Evolutionary conservation across 2,329 filamentous ascomycete species (phyloP).

Genomic region (Colletotrichum camelliae): DNA sequence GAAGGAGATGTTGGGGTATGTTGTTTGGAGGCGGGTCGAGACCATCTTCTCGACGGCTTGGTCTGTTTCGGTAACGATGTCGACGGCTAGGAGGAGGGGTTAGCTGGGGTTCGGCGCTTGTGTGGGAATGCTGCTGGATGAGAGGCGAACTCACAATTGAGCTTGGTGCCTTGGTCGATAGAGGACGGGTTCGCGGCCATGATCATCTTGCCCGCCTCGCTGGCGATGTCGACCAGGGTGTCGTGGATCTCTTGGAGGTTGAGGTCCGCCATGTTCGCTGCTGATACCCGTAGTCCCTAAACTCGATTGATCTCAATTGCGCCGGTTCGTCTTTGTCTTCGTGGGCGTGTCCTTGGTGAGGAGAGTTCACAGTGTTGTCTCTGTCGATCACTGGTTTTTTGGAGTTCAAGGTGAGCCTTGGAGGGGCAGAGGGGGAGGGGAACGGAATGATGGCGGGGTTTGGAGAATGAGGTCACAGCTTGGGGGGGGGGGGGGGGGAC

Average conservation of each 20-base stretch:
- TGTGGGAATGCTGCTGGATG: neutral
- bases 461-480: conserved; percentile 13
- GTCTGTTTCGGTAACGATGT: conserved; percentile 73
- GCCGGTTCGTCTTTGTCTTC: neutral
- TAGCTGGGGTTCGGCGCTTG: neutral
- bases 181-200: conserved; percentile 63
- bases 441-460: conserved; percentile 5
- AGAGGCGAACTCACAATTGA: conserved; percentile 59
- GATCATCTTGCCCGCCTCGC: conserved; percentile 70
- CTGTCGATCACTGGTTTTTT: neutral
- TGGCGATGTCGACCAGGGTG: conserved; percentile 63
- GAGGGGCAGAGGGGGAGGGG: neutral
- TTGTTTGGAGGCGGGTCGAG: conserved; percentile 51
- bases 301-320: neutral
- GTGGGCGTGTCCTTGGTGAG: neutral
- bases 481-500: neutral
- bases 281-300: neutral
- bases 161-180: conserved; percentile 64
- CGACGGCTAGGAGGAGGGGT: conserved; percentile 54
- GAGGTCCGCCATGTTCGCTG: conserved; percentile 54
- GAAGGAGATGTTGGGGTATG: conserved; percentile 65
- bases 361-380: neutral
- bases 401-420: neutral
- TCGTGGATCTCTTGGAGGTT: conserved; percentile 68
- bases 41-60: conserved; percentile 70